Evolutionary conservation across 129 eudicot species (phyloP).

Genomic region (Flaveria trinervia): DNA sequence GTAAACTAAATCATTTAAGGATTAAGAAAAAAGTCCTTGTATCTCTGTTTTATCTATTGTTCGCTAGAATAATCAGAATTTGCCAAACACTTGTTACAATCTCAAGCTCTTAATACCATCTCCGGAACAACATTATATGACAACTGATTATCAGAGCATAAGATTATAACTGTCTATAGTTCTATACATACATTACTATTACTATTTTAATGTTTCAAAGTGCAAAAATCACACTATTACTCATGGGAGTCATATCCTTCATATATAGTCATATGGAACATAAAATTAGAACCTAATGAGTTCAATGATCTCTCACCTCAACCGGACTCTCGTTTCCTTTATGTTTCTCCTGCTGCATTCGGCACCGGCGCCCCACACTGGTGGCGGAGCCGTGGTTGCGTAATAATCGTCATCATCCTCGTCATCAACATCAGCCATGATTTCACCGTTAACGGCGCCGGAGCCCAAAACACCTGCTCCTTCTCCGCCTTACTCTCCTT

Average conservation of each 20-base stretch:
- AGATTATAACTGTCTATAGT: neutral
- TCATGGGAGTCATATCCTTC: no score
- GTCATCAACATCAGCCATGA: constrained; percentile 96
- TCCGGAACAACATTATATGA: neutral
- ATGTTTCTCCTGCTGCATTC: constrained; percentile 42
- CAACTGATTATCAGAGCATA: no score
- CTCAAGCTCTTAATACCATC: neutral
- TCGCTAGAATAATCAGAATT: neutral
- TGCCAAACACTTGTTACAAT: neutral
- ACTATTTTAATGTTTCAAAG: no score
- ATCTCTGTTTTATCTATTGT: neutral
- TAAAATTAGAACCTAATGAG: neutral
- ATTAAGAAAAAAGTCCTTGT: neutral
- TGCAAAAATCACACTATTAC: no score
- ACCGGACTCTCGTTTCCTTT: constrained; percentile 45
- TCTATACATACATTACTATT: no score
- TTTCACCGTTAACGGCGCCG: constrained; percentile 59
- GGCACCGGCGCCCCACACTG: constrained; percentile 52
- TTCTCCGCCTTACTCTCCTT: constrained; percentile 46
- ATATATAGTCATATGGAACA: neutral
- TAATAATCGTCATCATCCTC: constrained; percentile 93
- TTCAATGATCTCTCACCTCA: constrained; percentile 34
- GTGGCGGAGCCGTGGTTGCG: constrained; percentile 74
- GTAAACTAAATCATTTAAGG: neutral
- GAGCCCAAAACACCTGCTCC: constrained; percentile 76